phyloP scores from a whole-genome alignment of 2,329 filamentous ascomycete species.

The Sarocladiaceae sp. region DNA sequence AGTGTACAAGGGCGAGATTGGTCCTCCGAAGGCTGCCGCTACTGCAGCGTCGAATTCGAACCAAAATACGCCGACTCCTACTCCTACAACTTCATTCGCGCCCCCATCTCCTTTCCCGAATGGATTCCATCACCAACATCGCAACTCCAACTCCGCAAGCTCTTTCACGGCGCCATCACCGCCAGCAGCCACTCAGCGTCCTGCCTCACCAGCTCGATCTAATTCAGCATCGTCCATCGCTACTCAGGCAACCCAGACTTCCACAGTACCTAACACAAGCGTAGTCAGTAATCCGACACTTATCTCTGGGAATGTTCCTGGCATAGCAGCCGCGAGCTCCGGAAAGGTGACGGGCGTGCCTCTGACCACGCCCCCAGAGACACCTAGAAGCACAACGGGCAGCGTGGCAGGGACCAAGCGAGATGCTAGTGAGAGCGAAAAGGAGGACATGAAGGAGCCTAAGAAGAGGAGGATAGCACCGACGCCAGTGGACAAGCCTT shows the following conservation, averaged over 20 bases:
- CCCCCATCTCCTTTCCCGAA: conserved; percentile 53
- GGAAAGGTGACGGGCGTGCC: conserved; percentile 58
- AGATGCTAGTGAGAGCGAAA: conserved; percentile 49
- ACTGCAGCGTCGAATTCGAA: conserved; percentile 41
- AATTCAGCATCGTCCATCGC: conserved; percentile 78
- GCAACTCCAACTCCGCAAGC: conserved; percentile 47
- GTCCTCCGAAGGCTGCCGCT: conserved; percentile 38
- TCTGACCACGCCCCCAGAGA: conserved; percentile 85
- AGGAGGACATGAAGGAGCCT: conserved; percentile 45
- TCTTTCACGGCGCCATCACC: conserved; percentile 53
- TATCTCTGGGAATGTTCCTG: conserved; percentile 69
- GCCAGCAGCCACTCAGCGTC: conserved; percentile 52
- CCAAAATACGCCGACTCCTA: conserved; percentile 64
- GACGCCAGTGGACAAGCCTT: conserved; percentile 42
- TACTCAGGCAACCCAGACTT: conserved; percentile 47
- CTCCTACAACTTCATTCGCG: conserved; percentile 58
- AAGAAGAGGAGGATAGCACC: conserved; percentile 69
- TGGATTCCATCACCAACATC: conserved; percentile 45
- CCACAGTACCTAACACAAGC: conserved; percentile 31
- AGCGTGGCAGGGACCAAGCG: conserved; percentile 43
- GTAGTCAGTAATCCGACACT: conserved; percentile 73
- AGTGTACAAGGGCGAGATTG: conserved; percentile 63
- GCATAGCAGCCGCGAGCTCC: conserved; percentile 68
- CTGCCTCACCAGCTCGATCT: conserved; percentile 75
- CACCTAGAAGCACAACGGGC: conserved; percentile 48